These are phyloP conservation scores for Teratosphaeria zuluensis DNA, from an alignment of 2,329 filamentous ascomycete genomes.

Conservation along the genomic window DNA sequence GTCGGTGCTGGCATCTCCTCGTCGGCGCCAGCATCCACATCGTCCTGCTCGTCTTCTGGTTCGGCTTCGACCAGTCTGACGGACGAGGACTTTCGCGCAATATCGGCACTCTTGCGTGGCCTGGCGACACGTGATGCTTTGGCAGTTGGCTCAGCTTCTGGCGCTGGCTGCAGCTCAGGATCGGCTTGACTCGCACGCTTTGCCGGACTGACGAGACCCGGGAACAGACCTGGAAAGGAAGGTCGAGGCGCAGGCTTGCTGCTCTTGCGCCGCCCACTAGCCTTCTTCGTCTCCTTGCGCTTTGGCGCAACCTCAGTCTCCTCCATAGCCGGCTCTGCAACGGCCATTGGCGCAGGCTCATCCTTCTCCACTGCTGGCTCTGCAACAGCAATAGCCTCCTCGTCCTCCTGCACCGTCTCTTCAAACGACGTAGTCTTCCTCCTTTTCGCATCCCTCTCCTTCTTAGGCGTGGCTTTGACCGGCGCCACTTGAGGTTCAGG, in stretches of 20 bases:
- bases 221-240: neutral
- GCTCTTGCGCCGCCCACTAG: neutral
- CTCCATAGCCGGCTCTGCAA: neutral
- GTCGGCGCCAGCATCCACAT: neutral
- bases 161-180: neutral
- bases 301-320: neutral
- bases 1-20: neutral
- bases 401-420: neutral
- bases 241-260: neutral
- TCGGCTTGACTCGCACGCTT: neutral
- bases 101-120: neutral
- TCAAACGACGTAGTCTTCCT: slow-evolving; percentile 6
- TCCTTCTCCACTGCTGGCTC: neutral
- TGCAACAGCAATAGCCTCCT: neutral
- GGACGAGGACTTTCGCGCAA: neutral
- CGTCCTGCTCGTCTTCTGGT: neutral
- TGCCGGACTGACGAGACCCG: neutral
- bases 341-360: neutral
- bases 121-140: neutral
- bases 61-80: neutral
- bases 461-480: neutral
- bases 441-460: slow-evolving; percentile 3
- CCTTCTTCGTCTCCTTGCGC: neutral
- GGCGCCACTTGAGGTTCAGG: slow-evolving; percentile 2
- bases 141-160: neutral